phyloP scores from a whole-genome alignment of 768 basidiomycete species.

The Xerocomellus amylosporus region DNA sequence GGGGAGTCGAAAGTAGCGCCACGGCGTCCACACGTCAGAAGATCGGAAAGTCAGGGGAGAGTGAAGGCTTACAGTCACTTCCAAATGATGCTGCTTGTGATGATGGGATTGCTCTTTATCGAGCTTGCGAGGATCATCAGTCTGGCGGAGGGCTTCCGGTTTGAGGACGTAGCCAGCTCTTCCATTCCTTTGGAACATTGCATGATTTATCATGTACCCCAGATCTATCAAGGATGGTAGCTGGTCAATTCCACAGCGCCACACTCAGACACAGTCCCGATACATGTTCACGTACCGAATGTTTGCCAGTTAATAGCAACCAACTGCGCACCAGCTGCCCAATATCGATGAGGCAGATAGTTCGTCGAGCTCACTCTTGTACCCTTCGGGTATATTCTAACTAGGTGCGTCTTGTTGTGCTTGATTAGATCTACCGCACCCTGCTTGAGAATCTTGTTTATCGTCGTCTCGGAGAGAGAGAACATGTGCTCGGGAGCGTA shows the following conservation, averaged over 20 bases:
- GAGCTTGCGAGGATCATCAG: slow-evolving; percentile 47
- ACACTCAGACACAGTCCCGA: background rate
- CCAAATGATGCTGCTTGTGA: slow-evolving; percentile 57
- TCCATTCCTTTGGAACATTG: slow-evolving; percentile 94
- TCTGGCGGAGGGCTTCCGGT: slow-evolving; percentile 68
- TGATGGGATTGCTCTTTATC: slow-evolving; percentile 56
- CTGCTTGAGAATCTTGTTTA: slow-evolving; percentile 70
- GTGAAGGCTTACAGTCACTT: slow-evolving; percentile 51
- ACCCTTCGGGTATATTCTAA: slow-evolving; percentile 85
- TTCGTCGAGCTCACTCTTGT: slow-evolving; percentile 80
- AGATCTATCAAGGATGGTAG: slow-evolving; percentile 54
- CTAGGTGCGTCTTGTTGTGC: slow-evolving; percentile 80
- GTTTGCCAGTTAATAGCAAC: slow-evolving; percentile 99
- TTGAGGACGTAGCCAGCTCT: slow-evolving; percentile 88
- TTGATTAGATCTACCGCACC: slow-evolving; percentile 72
- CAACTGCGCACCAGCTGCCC: slow-evolving; percentile 85
- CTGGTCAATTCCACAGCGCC: background rate
- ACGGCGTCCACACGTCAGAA: background rate
- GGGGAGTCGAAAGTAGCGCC: background rate
- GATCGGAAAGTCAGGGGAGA: background rate
- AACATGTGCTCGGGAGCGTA: slow-evolving; percentile 91
- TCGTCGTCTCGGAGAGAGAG: slow-evolving; percentile 83
- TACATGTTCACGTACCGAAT: slow-evolving; percentile 56
- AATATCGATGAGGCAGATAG: slow-evolving; percentile 84
- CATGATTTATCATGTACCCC: slow-evolving; percentile 88